These are phyloP conservation scores for Starmerella lactis-condensi DNA, from an alignment of 805 yeast genomes.

Conservation along the genomic window DNA sequence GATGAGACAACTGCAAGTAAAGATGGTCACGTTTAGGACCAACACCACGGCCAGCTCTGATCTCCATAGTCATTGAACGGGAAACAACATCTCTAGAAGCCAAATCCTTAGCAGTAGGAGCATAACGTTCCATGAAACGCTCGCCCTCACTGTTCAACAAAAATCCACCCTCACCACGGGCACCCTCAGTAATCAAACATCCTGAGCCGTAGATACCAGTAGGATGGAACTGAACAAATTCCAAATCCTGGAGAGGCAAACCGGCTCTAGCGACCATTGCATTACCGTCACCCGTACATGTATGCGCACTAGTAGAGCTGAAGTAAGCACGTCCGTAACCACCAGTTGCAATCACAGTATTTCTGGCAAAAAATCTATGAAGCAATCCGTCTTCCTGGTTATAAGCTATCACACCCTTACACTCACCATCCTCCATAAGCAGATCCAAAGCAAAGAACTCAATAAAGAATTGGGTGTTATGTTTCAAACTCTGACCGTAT, in stretches of 20 bases:
- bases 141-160: conserved; percentile 93
- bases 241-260: conserved; percentile 90
- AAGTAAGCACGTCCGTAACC: conserved; percentile 98
- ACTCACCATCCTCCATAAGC: conserved; percentile 83
- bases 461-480: conserved; percentile 93
- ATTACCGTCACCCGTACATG: conserved; percentile 98
- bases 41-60: conserved; percentile 97
- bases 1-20: conserved; percentile 78
- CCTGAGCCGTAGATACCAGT: conserved; percentile 99
- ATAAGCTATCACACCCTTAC: conserved; percentile 93
- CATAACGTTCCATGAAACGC: conserved; percentile 98
- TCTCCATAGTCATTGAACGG: conserved; percentile 95
- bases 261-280: conserved; percentile 99
- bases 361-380: conserved; percentile 93
- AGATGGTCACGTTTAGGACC: conserved; percentile 93
- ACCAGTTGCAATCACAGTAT: conserved; percentile 94
- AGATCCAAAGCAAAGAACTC: conserved; percentile 92
- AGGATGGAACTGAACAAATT: conserved; percentile 97
- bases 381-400: conserved; percentile 98
- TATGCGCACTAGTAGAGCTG: conserved; percentile 97
- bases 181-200: conserved; percentile 97
- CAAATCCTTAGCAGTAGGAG: conserved; percentile 94
- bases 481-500: conserved; percentile 90
- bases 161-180: conserved; percentile 99
- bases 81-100: conserved; percentile 98